These are phyloP conservation scores for Vigna mungo DNA, from an alignment of 306 rosid genomes.

Conservation along the genomic window DNA sequence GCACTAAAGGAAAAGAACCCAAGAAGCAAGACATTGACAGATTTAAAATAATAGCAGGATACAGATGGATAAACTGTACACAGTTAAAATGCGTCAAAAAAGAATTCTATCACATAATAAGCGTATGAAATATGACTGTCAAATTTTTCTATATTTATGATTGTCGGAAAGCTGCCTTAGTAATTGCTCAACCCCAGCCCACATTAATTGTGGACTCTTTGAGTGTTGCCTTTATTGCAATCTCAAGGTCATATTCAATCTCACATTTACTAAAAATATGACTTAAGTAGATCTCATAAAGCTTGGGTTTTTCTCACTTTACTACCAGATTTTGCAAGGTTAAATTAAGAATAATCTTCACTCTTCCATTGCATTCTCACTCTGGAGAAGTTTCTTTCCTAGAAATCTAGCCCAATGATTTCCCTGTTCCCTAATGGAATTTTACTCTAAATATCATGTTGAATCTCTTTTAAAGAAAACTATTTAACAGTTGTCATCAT, in stretches of 20 bases:
- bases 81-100: slow-evolving; percentile 12
- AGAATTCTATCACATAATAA: slow-evolving; percentile 20
- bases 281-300: background rate
- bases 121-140: slow-evolving; percentile 10
- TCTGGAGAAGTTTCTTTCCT: slow-evolving; percentile 30
- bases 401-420: slow-evolving; percentile 25
- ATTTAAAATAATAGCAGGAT: slow-evolving; percentile 20
- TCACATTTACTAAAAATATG: background rate
- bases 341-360: slow-evolving; percentile 24
- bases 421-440: slow-evolving; percentile 26
- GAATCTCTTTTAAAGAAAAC: slow-evolving; percentile 23
- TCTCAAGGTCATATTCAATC: background rate
- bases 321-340: background rate
- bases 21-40: slow-evolving; percentile 14
- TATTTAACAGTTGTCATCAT: slow-evolving; percentile 18
- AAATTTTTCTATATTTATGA: slow-evolving; percentile 1
- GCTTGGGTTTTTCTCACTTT: background rate
- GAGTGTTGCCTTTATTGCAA: background rate
- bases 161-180: background rate
- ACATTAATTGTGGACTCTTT: background rate
- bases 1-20: slow-evolving; percentile 24
- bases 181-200: background rate
- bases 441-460: slow-evolving; percentile 31
- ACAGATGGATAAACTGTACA: slow-evolving; percentile 5
- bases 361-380: slow-evolving; percentile 37